Base-by-base conservation (phyloP, 148 eudicot genomes). In the Persicaria tinctoria region DNA sequence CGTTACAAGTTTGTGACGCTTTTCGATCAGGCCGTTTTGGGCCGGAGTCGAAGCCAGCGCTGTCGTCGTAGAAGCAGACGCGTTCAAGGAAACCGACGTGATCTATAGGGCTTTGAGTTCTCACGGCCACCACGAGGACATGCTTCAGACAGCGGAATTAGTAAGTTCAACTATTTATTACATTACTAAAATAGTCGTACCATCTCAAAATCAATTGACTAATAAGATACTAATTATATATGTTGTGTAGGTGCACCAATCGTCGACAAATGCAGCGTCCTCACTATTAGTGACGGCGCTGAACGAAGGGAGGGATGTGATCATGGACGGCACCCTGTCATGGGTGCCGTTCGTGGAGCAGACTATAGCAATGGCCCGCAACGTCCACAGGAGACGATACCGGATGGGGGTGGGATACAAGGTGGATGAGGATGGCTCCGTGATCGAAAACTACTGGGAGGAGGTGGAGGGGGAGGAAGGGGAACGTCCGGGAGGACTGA, bases 31-130 rank as follows among this genome's bases (percentile, higher is more conserved):
- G 78, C 80, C 97, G 76, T 91, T 94, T 76, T 94, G 98, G 98
- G 76, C 90, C 23, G 97, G 85, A 53, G 93, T 88, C 0, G 87
- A 82, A 1, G 88, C 84, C 54, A 90, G 86, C 13, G 91, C 91
- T 1, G 97, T 94, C 69, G 85, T 91, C 20, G 97, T 94, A 44
- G 98, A 94, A 78, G 98, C 98, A 5, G 98, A 94, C 76, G 98
- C 97, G 1, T 94, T 94, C 46, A 94, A 91, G 75, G 98, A 94
- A 82, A 82, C 85, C 0, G 98, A 94, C 76, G 98, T 94, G 0
- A 88, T 94, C 4, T 94, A 89, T 46, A 82, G 74, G 77, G 97
- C 97, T n/a, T 85, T 94, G 14, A 94, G 84, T 59, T 87, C 97
- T 1, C 80, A 70, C 4, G 96, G 98, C 64, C 93, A 88, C 78